Base-by-base conservation (phyloP, 208 protist species). In the Wallacemonas collosoma region DNA sequence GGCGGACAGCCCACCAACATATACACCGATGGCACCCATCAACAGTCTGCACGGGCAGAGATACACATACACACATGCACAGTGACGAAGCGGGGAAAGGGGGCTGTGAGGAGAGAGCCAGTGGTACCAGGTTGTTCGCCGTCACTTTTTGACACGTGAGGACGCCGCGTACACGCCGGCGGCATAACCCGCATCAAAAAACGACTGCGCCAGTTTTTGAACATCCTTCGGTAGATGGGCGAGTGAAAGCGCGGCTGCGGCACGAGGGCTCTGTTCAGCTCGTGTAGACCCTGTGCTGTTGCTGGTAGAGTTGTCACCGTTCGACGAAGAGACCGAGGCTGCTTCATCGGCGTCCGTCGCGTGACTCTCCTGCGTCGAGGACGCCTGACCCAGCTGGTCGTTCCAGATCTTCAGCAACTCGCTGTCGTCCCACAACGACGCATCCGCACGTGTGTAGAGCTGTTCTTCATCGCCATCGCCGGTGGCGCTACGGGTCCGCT, bases 351-450 rank as follows among this genome's bases (percentile, higher is more conserved):
- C 62, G 40, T 12, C 43, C 2, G 47, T 55, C 2, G 6, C 48
- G n/a, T 63, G 40, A 40, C 56, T 56, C 1, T 40, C 63, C 40
- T 62, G 43, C 3, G 2, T 62, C 51, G 40, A 69, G 5, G 55
- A 48, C 40, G n/a, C 44, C 55, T 79, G 67, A 26, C 85, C 85
- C n/a, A 94, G 68, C 69, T 96, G 89, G 64, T 73, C 83, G 54
- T 94, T 91, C 70, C 88, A 96, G 1, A 94, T 68, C 55, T 79
- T 74, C 63, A 95, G 74, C 15, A 96, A 79, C n/a, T 93, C 88
- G 9, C 67, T 73, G 74, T 96, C 92, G 66, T 96, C 89, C 90
- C 92, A 96, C 0, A 96, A 73, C 3, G 85, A 82, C 5, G 74
- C 68, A 67, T 92, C 84, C 4, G 68, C 85, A 11, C 73, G 53